phyloP scores from a whole-genome alignment of 2,329 filamentous ascomycete genomes.

The Apiospora aurea region DNA sequence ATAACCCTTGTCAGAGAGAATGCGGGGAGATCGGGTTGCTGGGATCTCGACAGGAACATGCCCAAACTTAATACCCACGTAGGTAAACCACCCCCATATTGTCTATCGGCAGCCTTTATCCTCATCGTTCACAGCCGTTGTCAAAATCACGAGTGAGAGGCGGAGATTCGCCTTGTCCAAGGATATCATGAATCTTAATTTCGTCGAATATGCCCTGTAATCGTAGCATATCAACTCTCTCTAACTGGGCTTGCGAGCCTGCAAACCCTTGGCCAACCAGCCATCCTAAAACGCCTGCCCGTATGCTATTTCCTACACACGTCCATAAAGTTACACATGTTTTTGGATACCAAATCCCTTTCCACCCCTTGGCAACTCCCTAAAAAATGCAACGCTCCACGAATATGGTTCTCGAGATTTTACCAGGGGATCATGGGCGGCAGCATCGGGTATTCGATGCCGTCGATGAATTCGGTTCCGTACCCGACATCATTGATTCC shows the following conservation, averaged over 20 bases:
- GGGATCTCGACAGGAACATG: neutral
- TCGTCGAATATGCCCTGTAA: neutral
- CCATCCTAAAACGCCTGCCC: neutral
- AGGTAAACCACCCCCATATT: neutral
- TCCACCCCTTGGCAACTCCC: neutral
- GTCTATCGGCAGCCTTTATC: neutral
- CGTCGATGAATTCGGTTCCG: slow-evolving; percentile 51
- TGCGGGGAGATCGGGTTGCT: neutral
- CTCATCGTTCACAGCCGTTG: no score
- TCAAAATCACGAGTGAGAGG: neutral
- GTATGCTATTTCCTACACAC: neutral
- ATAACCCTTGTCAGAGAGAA: neutral
- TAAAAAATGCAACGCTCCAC: slow-evolving; percentile 2
- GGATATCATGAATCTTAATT: neutral
- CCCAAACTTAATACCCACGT: neutral
- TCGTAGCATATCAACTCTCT: neutral
- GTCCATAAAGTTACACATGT: neutral
- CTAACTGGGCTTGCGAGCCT: neutral
- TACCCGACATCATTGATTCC: slow-evolving; percentile 40
- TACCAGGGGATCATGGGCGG: slow-evolving; percentile 33
- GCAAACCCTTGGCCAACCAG: slow-evolving; percentile 1
- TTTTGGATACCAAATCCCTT: neutral
- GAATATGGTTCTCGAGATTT: slow-evolving; percentile 31
- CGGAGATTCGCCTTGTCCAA: neutral
- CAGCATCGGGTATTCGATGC: slow-evolving; percentile 48